A percentile compares a stretch with the other conserved stretches of the same genome.
These are phyloP conservation scores for Thielaviopsis populi DNA, from an alignment of 2,329 filamentous ascomycete species.

Conservation along the genomic window DNA sequence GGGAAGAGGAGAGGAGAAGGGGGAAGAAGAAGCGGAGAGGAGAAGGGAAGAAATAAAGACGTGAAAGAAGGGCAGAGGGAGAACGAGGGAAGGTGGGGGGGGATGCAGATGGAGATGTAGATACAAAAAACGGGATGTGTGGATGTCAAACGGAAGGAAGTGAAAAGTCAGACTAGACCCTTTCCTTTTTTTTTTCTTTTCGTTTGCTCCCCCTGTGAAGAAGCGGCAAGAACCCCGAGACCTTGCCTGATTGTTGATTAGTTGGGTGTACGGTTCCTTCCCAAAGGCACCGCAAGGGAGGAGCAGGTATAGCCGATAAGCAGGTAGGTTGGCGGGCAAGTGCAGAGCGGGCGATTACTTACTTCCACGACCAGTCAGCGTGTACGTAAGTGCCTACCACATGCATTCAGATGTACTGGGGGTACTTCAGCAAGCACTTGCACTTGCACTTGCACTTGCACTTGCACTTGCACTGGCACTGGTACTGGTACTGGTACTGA, in stretches of 20 bases:
- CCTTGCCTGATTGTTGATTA: neutral
- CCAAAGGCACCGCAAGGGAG: neutral
- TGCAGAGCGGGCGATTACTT: too few species aligned
- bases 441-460: too few species aligned
- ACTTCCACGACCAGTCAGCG: too few species aligned
- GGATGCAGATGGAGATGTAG: neutral
- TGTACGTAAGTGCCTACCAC: too few species aligned
- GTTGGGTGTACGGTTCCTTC: neutral
- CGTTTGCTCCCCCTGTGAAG: neutral
- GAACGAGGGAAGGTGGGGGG: neutral
- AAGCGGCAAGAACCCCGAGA: neutral
- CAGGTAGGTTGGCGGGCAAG: neutral
- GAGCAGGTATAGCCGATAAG: neutral
- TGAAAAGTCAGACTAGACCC: neutral
- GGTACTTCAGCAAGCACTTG: too few species aligned
- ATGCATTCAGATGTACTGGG: too few species aligned
- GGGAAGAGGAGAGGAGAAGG: neutral
- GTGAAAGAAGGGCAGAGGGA: neutral
- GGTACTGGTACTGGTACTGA: too few species aligned
- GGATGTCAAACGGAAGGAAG: neutral
- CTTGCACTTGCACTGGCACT: too few species aligned
- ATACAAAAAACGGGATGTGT: too few species aligned
- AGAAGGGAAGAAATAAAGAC: neutral
- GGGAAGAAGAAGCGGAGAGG: neutral
- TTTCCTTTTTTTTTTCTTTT: neutral